phyloP scores from a whole-genome alignment of 2,329 filamentous ascomycete species.

The Neopestalotiopsis rosae region DNA sequence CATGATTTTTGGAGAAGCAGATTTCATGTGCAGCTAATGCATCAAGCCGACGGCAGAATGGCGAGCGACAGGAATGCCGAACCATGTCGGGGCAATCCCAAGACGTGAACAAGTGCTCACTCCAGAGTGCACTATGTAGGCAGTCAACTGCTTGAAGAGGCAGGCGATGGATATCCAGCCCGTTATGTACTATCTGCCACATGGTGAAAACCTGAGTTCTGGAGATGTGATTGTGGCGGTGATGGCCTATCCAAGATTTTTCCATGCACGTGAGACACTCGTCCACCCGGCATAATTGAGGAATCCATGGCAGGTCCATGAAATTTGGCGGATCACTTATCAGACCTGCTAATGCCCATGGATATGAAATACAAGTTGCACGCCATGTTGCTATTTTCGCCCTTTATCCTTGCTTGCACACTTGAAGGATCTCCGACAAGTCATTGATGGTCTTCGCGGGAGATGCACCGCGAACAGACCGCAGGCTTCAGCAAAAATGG shows the following conservation, averaged over 20 bases:
- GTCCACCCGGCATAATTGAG: neutral
- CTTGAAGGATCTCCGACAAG: slow-evolving; percentile 21
- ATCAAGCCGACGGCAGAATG: slow-evolving; percentile 9
- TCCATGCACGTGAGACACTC: neutral
- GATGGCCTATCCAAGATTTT: neutral
- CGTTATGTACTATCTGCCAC: neutral
- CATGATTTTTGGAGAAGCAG: neutral
- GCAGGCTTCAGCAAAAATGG: neutral
- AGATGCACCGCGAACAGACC: slow-evolving; percentile 7
- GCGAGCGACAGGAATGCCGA: neutral
- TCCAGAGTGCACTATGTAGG: too few relatives aligned
- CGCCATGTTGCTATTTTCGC: slow-evolving; percentile 10
- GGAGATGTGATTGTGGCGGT: neutral
- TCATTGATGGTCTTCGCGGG: slow-evolving; percentile 3
- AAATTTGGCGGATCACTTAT: slow-evolving; percentile 1
- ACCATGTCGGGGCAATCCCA: neutral
- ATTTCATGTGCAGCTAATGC: neutral
- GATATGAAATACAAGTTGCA: neutral
- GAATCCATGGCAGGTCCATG: neutral
- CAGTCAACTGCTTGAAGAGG: neutral
- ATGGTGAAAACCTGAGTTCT: neutral
- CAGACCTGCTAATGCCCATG: neutral
- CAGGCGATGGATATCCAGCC: neutral
- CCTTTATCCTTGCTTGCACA: slow-evolving; percentile 22
- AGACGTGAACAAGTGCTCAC: neutral